phyloP scores from a whole-genome alignment of 495 filamentous ascomycete genomes.

The Pyrenula aspistea region DNA sequence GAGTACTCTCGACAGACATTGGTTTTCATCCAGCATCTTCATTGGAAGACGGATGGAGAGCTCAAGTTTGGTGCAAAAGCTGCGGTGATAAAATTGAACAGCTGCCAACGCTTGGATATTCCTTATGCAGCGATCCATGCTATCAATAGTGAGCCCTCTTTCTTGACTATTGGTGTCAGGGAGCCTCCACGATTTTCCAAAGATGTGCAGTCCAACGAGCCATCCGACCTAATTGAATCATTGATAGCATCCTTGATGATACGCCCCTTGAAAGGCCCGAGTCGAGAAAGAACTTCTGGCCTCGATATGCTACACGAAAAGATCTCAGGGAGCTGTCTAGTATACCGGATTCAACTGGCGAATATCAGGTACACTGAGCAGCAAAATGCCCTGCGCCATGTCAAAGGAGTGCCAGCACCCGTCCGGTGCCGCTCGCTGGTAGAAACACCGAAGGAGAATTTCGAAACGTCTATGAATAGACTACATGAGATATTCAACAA shows the following conservation, averaged over 20 bases:
- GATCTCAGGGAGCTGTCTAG: conserved; percentile 2
- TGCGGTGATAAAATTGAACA: background rate
- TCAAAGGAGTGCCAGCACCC: background rate
- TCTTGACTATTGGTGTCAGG: background rate
- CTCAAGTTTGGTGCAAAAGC: conserved; percentile 27
- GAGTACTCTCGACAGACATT: conserved; percentile 20
- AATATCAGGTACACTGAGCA: background rate
- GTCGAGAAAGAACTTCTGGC: background rate
- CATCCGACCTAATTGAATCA: conserved; percentile 6
- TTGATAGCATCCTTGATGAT: conserved; percentile 2
- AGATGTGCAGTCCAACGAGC: background rate
- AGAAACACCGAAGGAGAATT: background rate
- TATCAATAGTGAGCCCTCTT: conserved; percentile 11
- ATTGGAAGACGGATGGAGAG: conserved; percentile 14
- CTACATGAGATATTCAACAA: background rate
- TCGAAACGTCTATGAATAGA: background rate
- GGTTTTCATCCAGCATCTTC: conserved; percentile 32
- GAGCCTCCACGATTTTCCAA: background rate
- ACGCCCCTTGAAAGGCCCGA: conserved; percentile 9
- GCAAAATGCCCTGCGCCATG: background rate
- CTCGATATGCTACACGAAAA: background rate
- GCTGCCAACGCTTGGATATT: background rate
- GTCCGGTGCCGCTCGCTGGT: background rate
- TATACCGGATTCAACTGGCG: background rate
- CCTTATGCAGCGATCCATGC: background rate